Percentiles rank a stretch among this genome's conserved stretches.
Conservation (phyloP, 495 filamentous ascomycete genomes). For the Bacidia gigantensis region DNA sequence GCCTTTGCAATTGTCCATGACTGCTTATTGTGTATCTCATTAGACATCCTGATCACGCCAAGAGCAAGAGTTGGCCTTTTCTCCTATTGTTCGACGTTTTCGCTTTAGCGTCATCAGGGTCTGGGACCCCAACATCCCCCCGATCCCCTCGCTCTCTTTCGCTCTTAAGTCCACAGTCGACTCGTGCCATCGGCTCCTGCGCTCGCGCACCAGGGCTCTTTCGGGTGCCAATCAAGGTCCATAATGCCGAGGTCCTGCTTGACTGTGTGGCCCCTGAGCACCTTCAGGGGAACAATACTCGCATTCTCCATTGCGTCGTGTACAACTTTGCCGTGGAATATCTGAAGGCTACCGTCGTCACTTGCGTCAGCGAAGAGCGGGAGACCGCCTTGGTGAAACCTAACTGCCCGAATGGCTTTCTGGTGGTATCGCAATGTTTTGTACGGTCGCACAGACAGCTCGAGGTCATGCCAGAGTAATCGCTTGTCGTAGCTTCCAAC, state of each 20-base stretch:
- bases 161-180: conserved; percentile 51
- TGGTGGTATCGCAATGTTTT: conserved; percentile 89
- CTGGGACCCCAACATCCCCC: too few species aligned
- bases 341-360: conserved; percentile 86
- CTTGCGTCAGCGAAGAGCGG: conserved; percentile 87
- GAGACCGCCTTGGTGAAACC: conserved; percentile 68
- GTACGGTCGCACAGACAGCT: conserved; percentile 78
- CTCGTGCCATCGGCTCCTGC: conserved; percentile 88
- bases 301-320: conserved; percentile 91
- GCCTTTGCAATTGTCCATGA: neutral
- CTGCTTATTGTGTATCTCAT: neutral
- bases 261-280: conserved; percentile 73
- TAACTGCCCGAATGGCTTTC: conserved; percentile 77
- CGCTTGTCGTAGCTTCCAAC: conserved; percentile 88
- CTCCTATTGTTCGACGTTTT: neutral
- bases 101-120: neutral
- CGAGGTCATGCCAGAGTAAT: conserved; percentile 92
- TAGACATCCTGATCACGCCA: too few species aligned
- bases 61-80: too few species aligned
- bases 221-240: conserved; percentile 89
- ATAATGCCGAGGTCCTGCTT: conserved; percentile 71
- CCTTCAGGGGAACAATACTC: conserved; percentile 88
- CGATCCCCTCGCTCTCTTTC: too few species aligned
- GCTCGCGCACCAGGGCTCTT: conserved; percentile 83
- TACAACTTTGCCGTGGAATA: conserved; percentile 93